These are phyloP conservation scores for Gremmenia infestans DNA, from an alignment of 2,329 filamentous ascomycete species.

Conservation along the genomic window DNA sequence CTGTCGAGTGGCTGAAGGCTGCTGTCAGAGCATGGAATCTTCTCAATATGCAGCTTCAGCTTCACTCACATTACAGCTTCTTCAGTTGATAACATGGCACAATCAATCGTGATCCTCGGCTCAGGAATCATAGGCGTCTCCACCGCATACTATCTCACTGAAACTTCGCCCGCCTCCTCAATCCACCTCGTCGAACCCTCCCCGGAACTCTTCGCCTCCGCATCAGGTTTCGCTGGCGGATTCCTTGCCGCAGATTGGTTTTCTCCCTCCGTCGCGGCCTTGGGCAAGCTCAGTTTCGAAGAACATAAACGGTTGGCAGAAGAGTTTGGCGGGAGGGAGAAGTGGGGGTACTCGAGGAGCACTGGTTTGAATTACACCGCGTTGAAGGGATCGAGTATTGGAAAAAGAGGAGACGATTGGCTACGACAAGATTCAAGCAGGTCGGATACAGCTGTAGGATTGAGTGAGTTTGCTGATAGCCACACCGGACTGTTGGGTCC, in stretches of 20 bases:
- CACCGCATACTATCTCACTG: conserved; percentile 67
- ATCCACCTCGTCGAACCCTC: conserved; percentile 57
- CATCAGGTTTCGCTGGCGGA: conserved; percentile 68
- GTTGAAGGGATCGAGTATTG: conserved; percentile 29
- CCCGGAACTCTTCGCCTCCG: conserved; percentile 61
- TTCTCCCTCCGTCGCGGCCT: conserved; percentile 45
- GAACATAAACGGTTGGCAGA: conserved; percentile 45
- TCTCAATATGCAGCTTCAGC: background rate
- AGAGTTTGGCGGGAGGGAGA: conserved; percentile 15
- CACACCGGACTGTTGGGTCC: conserved; percentile 35
- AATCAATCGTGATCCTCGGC: conserved; percentile 58
- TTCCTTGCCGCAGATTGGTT: conserved; percentile 76
- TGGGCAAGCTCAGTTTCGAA: conserved; percentile 64
- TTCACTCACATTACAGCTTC: background rate
- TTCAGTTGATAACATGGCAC: background rate
- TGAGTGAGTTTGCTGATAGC: conserved; percentile 20
- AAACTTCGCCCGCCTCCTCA: conserved; percentile 37
- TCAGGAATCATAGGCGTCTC: conserved; percentile 66
- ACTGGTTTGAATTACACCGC: conserved; percentile 50
- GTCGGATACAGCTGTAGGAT: conserved; percentile 43
- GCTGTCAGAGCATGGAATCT: background rate
- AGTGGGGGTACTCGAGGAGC: conserved; percentile 55
- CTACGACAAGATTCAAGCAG: conserved; percentile 59
- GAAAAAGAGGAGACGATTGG: conserved; percentile 56
- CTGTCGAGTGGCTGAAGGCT: background rate